Evolutionary conservation across 352 stramenopile genomes (phyloP).

Genomic region (Proteromonas lacertae): DNA sequence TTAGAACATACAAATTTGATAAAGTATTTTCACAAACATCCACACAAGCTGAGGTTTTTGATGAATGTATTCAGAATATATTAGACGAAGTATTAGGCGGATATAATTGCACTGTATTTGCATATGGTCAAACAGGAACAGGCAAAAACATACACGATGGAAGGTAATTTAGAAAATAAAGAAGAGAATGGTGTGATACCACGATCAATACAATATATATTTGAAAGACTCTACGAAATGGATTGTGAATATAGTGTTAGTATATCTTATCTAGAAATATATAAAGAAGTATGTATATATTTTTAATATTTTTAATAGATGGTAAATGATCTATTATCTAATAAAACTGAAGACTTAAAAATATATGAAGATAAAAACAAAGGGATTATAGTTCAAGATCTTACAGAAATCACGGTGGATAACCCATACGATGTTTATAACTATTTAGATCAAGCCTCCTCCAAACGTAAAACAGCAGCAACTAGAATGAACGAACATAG

Average conservation of each 20-base stretch:
- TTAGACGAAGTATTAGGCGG: constrained; percentile 9
- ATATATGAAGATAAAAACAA: not conserved
- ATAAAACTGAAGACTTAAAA: not conserved
- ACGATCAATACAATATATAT: constrained; percentile 59
- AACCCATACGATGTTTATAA: not conserved
- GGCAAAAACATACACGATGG: constrained; percentile 90
- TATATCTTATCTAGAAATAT: constrained; percentile 86
- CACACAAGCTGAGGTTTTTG: constrained; percentile 32
- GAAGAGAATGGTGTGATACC: constrained; percentile 47
- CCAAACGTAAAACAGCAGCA: not conserved
- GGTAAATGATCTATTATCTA: not conserved
- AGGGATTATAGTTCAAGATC: not conserved
- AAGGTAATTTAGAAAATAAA: not conserved
- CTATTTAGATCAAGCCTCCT: not conserved
- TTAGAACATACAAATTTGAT: constrained; percentile 19
- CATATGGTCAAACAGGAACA: constrained; percentile 69
- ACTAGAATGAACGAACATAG: not conserved
- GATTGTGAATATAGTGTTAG: constrained; percentile 50
- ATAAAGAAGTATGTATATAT: not conserved
- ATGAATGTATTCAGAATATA: constrained; percentile 24
- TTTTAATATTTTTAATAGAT: too few relatives aligned
- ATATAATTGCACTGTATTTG: constrained; percentile 54
- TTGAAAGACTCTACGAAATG: constrained; percentile 49
- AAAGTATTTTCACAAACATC: constrained; percentile 27
- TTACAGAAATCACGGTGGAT: not conserved